A percentile compares a stretch with the other conserved stretches of the same genome.
phyloP scores from a whole-genome alignment of 2,329 filamentous ascomycete genomes.

The Scedosporium boydii region DNA sequence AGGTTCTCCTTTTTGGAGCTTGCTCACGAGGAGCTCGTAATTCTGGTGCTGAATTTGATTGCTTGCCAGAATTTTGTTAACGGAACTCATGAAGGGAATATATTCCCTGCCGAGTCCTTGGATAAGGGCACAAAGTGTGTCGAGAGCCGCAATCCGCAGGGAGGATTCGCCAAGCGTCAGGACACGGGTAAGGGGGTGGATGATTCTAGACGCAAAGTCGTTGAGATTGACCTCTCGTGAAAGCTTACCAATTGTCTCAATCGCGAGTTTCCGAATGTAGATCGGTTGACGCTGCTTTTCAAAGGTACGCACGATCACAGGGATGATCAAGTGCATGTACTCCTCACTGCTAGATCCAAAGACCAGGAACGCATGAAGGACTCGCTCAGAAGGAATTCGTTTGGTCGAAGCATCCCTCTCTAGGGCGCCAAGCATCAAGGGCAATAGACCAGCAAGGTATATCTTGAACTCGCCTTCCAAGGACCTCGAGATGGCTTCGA shows the following conservation, averaged over 20 bases:
- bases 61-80: conserved; percentile 75
- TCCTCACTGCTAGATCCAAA: conserved; percentile 95
- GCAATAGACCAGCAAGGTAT: conserved; percentile 79
- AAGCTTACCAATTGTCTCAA: conserved; percentile 89
- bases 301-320: conserved; percentile 88
- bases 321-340: conserved; percentile 98
- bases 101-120: conserved; percentile 96
- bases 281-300: conserved; percentile 77
- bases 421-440: conserved; percentile 87
- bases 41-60: conserved; percentile 83
- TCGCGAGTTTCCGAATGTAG: conserved; percentile 75
- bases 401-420: conserved; percentile 73
- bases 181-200: conserved; percentile 83
- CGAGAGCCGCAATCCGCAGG: conserved; percentile 73
- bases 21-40: conserved; percentile 85
- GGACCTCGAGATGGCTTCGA: conserved; percentile 88
- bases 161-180: conserved; percentile 63
- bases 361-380: conserved; percentile 89
- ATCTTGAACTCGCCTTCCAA: conserved; percentile 97
- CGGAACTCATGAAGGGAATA: conserved; percentile 82
- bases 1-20: conserved; percentile 87
- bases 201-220: conserved; percentile 91
- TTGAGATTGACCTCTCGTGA: conserved; percentile 96
- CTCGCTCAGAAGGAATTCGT: conserved; percentile 75
- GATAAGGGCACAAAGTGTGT: conserved; percentile 90